Base-by-base conservation (phyloP, 768 basidiomycete species). In the Termitomyces sp. region DNA sequence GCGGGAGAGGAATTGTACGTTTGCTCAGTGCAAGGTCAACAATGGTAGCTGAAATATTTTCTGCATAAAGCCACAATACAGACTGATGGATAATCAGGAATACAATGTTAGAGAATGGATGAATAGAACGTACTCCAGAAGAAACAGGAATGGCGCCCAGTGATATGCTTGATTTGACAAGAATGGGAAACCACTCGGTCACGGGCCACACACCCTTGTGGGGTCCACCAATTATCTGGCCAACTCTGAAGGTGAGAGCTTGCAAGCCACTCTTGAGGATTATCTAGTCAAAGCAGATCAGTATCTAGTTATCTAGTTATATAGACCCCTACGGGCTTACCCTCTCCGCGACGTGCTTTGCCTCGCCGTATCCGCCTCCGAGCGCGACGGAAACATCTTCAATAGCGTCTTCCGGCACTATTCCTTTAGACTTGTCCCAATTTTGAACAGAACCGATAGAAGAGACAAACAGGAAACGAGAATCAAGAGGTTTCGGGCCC, bases 171-270 rank as follows among this genome's bases (percentile, higher is more conserved):
- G 75, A 72, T 56, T 75, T 75, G n/a, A 75, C 63, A 3, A 75
- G 62, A 46, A 73, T 72, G 0, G 76, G 74, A 12, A 77, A 61
- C 74, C 76, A 77, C 26, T 77, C 75, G 1, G 64, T 70, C 7
- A 66, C 68, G 3, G 72, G 64, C 77, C 77, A 78, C 10, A 72
- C 71, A 2, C 75, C 76, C 24, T 67, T 72, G 5, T 67, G 67
- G 1, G 12, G 18, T 1, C 70, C 70, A n/a, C 75, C 76, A 38
- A 66, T 65, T 22, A 77, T 67, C 60, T 77, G 76, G 3, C 75
- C 75, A 32, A 77, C 64, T 9, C 76, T 65, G 22, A 76, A 51
- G 3, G 69, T 69, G 2, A 68, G 65, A 1, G 65, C 64, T 43
- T 69, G 61, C 6, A 75, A 48, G 1, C 72, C 71, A 56, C 73